Base-by-base conservation (phyloP, 169 alveolate genomes). In the Babesia bigemina region DNA sequence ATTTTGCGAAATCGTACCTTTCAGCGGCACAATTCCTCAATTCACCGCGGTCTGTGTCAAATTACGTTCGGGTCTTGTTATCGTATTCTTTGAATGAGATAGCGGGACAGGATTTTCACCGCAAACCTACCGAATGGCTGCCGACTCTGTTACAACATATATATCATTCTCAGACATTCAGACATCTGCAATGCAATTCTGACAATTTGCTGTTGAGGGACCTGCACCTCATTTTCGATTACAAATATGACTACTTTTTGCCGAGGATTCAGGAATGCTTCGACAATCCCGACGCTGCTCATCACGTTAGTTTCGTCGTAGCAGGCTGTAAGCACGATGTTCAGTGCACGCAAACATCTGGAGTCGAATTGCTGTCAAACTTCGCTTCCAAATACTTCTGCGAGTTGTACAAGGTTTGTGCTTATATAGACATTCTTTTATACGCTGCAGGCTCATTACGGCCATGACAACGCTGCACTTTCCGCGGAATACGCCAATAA, bases 221-320 rank as follows among this genome's bases (percentile, higher is more conserved):
- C 56, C n/a, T 81, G 63, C 60, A 72, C 62, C 57, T 53, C 9
- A 33, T 69, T 29, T 62, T 81, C 49, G 88, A 70, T 28, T 81
- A 81, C 39, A 66, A 45, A 21, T 53, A 77, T 58, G 70, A 72
- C 62, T 75, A 55, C 21, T 56, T 81, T 16, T 59, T 81, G 66
- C 88, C 88, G 60, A 71, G 88, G 50, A 72, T 81, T 16, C 58
- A 55, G 29, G 88, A 81, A 63, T 81, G 88, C 72, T 81, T 81
- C 56, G 58, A 66, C 61, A 72, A 81, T 22, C 53, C 49, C 33
- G 83, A 81, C 47, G 77, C 19, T 19, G 39, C 79, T 8, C 69
- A 70, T 19, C 84, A 72, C 66, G 88, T 81, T 29, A 16, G 70
- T 49, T 28, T 63, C 42, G 1, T 44, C 3, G 39, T n/a, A 22